phyloP scores from a whole-genome alignment of 805 yeast species.

The Sungouiozyma ichnusensis region DNA sequence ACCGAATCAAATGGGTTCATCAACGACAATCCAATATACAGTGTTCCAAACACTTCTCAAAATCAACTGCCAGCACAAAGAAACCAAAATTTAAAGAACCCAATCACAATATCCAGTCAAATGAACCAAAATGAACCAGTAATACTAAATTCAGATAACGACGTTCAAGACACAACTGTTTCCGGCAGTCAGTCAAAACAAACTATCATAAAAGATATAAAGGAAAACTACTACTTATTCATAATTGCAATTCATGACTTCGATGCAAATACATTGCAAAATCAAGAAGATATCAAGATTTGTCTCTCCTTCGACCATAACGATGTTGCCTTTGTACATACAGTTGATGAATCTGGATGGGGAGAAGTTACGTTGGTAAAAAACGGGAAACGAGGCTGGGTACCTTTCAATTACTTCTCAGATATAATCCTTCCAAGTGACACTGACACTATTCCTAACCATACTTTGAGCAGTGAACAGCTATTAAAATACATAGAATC shows the following conservation, averaged over 20 bases:
- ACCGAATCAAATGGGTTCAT: background rate
- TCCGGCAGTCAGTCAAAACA: no score
- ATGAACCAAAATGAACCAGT: background rate
- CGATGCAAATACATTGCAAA: slow-evolving; percentile 47
- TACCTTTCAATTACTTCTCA: slow-evolving; percentile 70
- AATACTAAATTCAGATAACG: background rate
- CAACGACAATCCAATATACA: background rate
- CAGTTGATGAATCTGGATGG: slow-evolving; percentile 78
- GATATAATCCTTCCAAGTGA: slow-evolving; percentile 26
- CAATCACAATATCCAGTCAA: background rate
- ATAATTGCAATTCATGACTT: slow-evolving; percentile 50
- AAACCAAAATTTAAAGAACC: background rate
- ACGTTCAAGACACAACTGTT: no score
- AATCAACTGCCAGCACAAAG: background rate
- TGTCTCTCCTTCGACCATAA: slow-evolving; percentile 62
- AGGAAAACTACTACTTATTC: slow-evolving; percentile 31
- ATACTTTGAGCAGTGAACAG: slow-evolving; percentile 1
- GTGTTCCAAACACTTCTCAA: background rate
- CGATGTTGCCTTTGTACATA: slow-evolving; percentile 68
- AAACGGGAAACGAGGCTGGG: slow-evolving; percentile 66
- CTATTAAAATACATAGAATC: slow-evolving; percentile 18
- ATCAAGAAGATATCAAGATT: slow-evolving; percentile 56
- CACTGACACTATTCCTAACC: background rate
- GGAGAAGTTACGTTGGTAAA: slow-evolving; percentile 70
- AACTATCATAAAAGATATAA: no score